Base-by-base conservation (phyloP, 108 stramenopile genomes). In the Cyclostephanos tholiformis region DNA sequence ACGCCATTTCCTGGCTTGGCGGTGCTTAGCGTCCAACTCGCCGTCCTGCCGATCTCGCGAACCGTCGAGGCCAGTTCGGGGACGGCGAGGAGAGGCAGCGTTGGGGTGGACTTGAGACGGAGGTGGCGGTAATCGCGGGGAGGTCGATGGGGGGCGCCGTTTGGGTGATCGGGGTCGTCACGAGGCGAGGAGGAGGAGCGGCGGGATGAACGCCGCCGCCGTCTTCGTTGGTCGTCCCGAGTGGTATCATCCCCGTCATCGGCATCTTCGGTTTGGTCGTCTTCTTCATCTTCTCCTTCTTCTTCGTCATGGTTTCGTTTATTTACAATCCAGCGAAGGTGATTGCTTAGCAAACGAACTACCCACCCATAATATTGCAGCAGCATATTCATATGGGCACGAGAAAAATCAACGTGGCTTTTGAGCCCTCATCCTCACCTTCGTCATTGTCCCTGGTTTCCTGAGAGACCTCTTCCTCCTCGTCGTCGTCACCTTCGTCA, bases 1-100 rank as follows among this genome's bases (percentile, higher is more conserved):
- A 99, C 96, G 2, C 97, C 97, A 74, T 98, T 99, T 16, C 97
- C 97, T 13, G 98, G 97, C 76, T 99, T 99, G 65, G 97, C 97
- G 9, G 95, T 92, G 29, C 88, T 88, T 0, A 99, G 79, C 38
- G 94, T 85, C 97, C 97, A 99, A 19, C 84, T 88, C 0, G 96
- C 97, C 72, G 96, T 86, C 26, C 75, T 63, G 4, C 92, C 92
- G 41, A 96, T 91, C 71, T 93, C 92, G 11, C 93, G 90, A 4
- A 78, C 76, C 1, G 77, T 71, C 6, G 55, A 64, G 0, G 80
- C 22, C 11, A 91, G 26, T 7, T 38, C 56, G 19, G 78, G 79
- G n/a, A 85, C 85, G 67, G 79, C 78, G 12, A 90, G 62, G 9
- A 83, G 74, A 41, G 85, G 84, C 9, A 94, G 64, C 41, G 74